Conservation (phyloP, 805 yeast species). For the Groenewaldozyma tartarivorans region DNA sequence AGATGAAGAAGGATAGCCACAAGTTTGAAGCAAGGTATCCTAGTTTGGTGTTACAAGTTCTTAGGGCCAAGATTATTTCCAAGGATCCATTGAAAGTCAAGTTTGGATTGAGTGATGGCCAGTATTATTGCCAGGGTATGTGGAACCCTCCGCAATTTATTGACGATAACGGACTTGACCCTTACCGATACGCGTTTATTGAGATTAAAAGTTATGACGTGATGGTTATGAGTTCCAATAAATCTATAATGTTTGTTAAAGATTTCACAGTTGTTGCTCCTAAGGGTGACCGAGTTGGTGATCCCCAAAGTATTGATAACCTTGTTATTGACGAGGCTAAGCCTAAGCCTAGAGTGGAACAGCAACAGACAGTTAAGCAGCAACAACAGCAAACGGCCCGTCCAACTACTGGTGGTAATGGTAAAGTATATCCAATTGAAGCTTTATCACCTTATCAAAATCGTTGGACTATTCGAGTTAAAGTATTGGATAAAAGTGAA, state of each 20-base stretch:
- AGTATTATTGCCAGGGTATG: background rate
- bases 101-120: slow-evolving; percentile 3
- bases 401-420: background rate
- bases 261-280: background rate
- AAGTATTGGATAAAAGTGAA: slow-evolving; percentile 82
- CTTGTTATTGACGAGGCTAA: background rate
- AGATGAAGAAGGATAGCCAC: background rate
- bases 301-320: slow-evolving; percentile 2
- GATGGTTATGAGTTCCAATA: background rate
- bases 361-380: background rate
- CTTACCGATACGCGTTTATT: background rate
- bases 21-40: background rate
- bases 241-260: slow-evolving; percentile 3
- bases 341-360: background rate
- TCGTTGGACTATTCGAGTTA: slow-evolving; percentile 86
- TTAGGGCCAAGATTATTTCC: background rate
- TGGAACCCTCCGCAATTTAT: background rate
- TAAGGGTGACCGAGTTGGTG: slow-evolving; percentile 8
- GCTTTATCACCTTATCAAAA: slow-evolving; percentile 86
- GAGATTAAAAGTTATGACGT: slow-evolving; percentile 4
- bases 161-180: background rate
- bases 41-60: slow-evolving; percentile 2
- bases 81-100: background rate
- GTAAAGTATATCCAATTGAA: slow-evolving; percentile 56
- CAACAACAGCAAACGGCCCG: background rate